Percentiles rank a stretch among this genome's conserved stretches.
Evolutionary conservation across 768 basidiomycete genomes (phyloP).

Genomic region (Neoboletus magnificus): DNA sequence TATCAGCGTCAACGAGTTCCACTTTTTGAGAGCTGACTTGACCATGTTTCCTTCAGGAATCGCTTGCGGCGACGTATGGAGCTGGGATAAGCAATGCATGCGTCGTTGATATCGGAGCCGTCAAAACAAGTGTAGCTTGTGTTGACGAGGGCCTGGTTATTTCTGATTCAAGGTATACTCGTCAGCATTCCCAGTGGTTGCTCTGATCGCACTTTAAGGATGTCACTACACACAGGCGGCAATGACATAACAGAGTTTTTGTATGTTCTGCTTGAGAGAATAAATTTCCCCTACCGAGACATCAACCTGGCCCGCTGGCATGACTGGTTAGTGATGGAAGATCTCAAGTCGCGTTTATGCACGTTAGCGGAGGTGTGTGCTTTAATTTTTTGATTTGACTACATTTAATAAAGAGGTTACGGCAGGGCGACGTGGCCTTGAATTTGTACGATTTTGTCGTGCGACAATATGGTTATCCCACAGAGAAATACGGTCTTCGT

Average conservation of each 20-base stretch:
- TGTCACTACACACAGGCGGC: conserved; percentile 84
- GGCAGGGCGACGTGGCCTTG: conserved; percentile 81
- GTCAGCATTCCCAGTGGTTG: not conserved
- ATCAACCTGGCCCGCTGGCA: conserved; percentile 72
- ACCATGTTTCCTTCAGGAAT: conserved; percentile 54
- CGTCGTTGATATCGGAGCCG: conserved; percentile 92
- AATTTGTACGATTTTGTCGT: conserved; percentile 91
- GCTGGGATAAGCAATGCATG: conserved; percentile 94
- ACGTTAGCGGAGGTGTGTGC: conserved; percentile 79
- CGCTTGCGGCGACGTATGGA: conserved; percentile 89
- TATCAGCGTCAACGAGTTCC: not conserved
- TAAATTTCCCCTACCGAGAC: conserved; percentile 86
- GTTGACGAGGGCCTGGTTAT: conserved; percentile 92
- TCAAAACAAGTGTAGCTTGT: conserved; percentile 80
- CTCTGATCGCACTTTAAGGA: conserved; percentile 39
- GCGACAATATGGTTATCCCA: conserved; percentile 65
- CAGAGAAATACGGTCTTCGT: conserved; percentile 85
- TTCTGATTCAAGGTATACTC: conserved; percentile 74
- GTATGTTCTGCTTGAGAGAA: conserved; percentile 71
- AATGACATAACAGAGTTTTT: conserved; percentile 94
- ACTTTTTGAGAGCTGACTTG: not conserved
- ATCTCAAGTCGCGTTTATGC: conserved; percentile 80
- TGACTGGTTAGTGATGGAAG: conserved; percentile 91
- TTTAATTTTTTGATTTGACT: conserved; percentile 4
- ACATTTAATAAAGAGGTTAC: conserved; percentile 5